Conservation (phyloP, 108 stramenopile genomes). For the Tribonema minus region DNA sequence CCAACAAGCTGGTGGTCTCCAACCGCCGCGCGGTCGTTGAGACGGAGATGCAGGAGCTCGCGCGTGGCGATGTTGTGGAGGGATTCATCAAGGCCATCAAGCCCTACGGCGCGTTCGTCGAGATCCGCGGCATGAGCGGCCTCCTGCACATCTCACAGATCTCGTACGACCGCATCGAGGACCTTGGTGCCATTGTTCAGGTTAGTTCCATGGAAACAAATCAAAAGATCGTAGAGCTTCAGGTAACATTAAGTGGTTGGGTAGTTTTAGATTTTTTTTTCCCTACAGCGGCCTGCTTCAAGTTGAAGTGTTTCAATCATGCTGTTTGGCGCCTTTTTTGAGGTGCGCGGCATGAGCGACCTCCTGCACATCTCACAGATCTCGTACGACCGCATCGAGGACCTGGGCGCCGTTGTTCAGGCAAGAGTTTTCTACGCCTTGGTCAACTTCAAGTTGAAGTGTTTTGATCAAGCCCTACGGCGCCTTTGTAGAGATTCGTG, state of each 20-base stretch:
- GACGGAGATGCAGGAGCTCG: slow-evolving; percentile 79
- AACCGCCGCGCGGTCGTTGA: slow-evolving; percentile 88
- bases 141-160: slow-evolving; percentile 96
- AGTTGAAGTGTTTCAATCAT: no score
- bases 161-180: slow-evolving; percentile 89
- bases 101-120: slow-evolving; percentile 94
- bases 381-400: slow-evolving; percentile 89
- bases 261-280: no score
- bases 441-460: no score
- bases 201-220: no score
- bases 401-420: slow-evolving; percentile 78
- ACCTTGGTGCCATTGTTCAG: slow-evolving; percentile 78
- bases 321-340: slow-evolving; percentile 94
- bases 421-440: no score
- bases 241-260: no score
- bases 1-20: slow-evolving; percentile 80
- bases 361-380: slow-evolving; percentile 96
- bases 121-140: slow-evolving; percentile 84
- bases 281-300: no score
- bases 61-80: slow-evolving; percentile 81
- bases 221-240: no score
- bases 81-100: slow-evolving; percentile 91
- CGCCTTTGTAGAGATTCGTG: slow-evolving; percentile 84
- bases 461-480: slow-evolving; percentile 96
- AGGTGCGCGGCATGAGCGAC: slow-evolving; percentile 81